Evolutionary conservation across 305 asterid species (phyloP).

Genomic region (Rubia balearica): DNA sequence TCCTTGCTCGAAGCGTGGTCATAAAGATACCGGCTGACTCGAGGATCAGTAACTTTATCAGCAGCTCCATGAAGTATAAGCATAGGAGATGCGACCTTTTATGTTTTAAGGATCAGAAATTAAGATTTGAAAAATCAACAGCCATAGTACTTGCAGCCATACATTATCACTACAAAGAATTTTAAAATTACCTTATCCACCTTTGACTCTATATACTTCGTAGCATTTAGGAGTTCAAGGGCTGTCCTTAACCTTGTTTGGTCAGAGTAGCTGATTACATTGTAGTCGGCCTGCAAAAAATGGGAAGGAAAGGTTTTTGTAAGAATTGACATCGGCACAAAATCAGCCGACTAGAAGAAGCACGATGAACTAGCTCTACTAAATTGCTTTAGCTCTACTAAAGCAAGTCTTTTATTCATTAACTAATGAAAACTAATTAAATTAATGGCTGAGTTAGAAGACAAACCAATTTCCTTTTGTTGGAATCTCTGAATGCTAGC

Average conservation of each 20-base stretch:
- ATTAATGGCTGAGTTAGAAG: neutral
- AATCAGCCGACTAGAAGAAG: neutral
- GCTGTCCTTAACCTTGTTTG: slow-evolving; percentile 83
- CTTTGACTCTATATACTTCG: slow-evolving; percentile 60
- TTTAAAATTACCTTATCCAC: slow-evolving; percentile 53
- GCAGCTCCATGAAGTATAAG: slow-evolving; percentile 87
- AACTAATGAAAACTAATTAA: neutral
- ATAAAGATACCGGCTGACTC: slow-evolving; percentile 64
- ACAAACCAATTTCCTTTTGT: slow-evolving; percentile 57
- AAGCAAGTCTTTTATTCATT: neutral
- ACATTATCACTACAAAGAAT: neutral
- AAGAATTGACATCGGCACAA: neutral
- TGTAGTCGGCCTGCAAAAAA: slow-evolving; percentile 60
- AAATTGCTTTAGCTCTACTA: neutral
- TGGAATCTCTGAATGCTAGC: slow-evolving; percentile 65
- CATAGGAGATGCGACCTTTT: slow-evolving; percentile 65
- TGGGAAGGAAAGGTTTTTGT: slow-evolving; percentile 1
- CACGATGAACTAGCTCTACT: neutral
- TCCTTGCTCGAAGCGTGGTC: slow-evolving; percentile 59
- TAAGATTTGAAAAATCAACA: neutral
- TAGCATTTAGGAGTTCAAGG: slow-evolving; percentile 78
- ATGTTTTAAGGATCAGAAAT: slow-evolving; percentile 5
- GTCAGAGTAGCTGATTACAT: slow-evolving; percentile 79
- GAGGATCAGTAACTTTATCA: slow-evolving; percentile 91
- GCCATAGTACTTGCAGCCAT: neutral